Percentiles rank a stretch among this genome's conserved stretches.
These are phyloP conservation scores for Mortierella sp. DNA, from an alignment of 371 early-diverging fungal species.

Conservation along the genomic window DNA sequence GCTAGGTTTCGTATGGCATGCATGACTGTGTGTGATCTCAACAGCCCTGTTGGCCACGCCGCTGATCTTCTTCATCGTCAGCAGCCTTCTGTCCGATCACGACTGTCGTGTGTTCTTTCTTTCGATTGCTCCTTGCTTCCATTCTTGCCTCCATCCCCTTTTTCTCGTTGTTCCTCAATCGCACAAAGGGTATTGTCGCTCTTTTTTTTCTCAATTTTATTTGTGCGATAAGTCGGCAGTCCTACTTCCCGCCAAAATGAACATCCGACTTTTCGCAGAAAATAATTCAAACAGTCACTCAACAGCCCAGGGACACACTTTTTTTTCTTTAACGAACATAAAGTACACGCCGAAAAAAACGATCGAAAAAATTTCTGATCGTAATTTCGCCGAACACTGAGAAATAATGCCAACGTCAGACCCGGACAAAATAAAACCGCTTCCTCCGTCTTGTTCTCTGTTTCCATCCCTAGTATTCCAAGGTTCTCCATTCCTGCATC, in stretches of 20 bases:
- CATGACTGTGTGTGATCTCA: background rate
- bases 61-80: too few species aligned
- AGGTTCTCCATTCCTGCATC: background rate
- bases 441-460: background rate
- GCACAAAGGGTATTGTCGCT: background rate
- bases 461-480: background rate
- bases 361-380: background rate
- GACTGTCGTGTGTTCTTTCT: background rate
- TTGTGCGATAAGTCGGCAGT: background rate
- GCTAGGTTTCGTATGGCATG: background rate
- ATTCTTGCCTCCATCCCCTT: background rate
- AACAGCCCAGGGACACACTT: background rate
- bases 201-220: background rate
- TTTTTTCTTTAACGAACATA: background rate
- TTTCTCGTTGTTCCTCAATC: background rate
- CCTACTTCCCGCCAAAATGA: background rate
- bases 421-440: conserved; percentile 12
- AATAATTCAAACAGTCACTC: background rate
- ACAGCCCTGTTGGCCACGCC: background rate
- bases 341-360: background rate
- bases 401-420: background rate
- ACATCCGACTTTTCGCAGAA: background rate
- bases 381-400: background rate
- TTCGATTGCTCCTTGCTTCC: background rate
- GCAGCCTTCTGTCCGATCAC: background rate